Base-by-base conservation (phyloP, 2,329 filamentous ascomycete species). In the Aureobasidium vineae region DNA sequence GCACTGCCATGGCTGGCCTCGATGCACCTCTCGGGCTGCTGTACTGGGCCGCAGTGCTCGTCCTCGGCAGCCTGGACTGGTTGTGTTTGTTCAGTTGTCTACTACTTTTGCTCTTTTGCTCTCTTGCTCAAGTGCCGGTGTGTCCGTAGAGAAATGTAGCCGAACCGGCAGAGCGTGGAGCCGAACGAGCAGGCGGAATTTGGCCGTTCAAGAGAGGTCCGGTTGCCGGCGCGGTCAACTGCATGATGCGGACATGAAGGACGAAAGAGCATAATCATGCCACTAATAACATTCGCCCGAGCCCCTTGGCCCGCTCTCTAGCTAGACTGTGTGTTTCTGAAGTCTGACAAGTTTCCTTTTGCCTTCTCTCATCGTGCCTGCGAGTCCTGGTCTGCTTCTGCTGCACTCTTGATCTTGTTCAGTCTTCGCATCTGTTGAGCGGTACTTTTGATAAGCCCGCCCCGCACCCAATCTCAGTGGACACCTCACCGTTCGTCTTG, bases 231-330 rank as follows among this genome's bases (percentile, higher is more conserved):
- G 11, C 43, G 11, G 41, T 60, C 57, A 49, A 36, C 57, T 60
- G 57, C 57, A 60, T 61, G 57, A 61, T 61, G 57, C 57, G 41
- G 57, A 60, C 57, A 60, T 60, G 57, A 60, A 36, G 28, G 43
- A 36, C 57, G 21, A 40, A 40, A 45, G 54, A 59, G 54, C 40
- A 45, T 31, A 61, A 61, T 61, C 41, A 49, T 61, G 28, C 41
- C 41, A 49, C 57, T 36, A 23, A 31, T 33, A 33, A 47, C 23
- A 61, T 49, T 49, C 11, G 10, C 38, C 41, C 41, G 28, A 36
- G 16, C 43, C 41, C 41, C 56, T 36, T 45, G 7, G 57, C 26
- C 56, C 16, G n/a, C 41, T 13, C 21, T 21, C 28, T 45, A 33
- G 26, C 4, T 60, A 33, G n/a, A 23, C 31, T 38, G 21, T n/a